Conservation (phyloP, 331 rosid genomes). For the Rhamnella rubrinervis region DNA sequence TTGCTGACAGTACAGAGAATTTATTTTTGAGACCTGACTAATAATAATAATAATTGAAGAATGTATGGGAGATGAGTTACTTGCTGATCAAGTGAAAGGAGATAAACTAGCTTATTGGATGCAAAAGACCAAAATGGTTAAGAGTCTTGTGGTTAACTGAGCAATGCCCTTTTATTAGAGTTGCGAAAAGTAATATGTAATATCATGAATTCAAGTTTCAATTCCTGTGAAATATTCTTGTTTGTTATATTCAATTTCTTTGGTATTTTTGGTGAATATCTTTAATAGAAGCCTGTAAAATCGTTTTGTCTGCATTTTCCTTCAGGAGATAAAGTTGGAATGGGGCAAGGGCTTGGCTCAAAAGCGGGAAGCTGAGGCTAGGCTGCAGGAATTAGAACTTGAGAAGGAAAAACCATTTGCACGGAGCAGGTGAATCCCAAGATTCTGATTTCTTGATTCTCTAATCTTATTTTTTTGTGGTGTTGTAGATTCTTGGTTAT, state of each 20-base stretch:
- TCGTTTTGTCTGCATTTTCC: conserved; percentile 2
- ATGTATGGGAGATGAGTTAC: too few relatives aligned
- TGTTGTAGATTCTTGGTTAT: not conserved
- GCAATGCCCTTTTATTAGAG: too few relatives aligned
- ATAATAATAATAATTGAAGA: too few relatives aligned
- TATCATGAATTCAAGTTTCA: not conserved
- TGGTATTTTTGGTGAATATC: too few relatives aligned
- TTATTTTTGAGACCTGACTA: too few relatives aligned
- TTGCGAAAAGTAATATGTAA: too few relatives aligned
- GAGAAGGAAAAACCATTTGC: conserved; percentile 95
- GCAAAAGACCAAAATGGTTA: too few relatives aligned
- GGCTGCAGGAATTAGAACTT: conserved; percentile 66
- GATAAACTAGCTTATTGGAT: too few relatives aligned
- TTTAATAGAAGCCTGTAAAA: not conserved
- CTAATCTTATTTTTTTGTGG: not conserved
- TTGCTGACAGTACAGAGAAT: too few relatives aligned
- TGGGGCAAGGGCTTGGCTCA: conserved; percentile 98
- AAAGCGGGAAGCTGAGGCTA: conserved; percentile 87
- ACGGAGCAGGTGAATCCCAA: conserved; percentile 56
- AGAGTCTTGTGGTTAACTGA: too few relatives aligned
- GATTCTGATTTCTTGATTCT: not conserved
- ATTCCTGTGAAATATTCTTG: not conserved
- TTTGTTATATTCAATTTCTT: not conserved
- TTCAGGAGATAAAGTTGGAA: conserved; percentile 77
- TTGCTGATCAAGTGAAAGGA: too few relatives aligned